Evolutionary conservation across 1,139 yeast species (phyloP), one percentile per base, ranked within the genome.

Genomic region (Dujonia santamariae): DNA sequence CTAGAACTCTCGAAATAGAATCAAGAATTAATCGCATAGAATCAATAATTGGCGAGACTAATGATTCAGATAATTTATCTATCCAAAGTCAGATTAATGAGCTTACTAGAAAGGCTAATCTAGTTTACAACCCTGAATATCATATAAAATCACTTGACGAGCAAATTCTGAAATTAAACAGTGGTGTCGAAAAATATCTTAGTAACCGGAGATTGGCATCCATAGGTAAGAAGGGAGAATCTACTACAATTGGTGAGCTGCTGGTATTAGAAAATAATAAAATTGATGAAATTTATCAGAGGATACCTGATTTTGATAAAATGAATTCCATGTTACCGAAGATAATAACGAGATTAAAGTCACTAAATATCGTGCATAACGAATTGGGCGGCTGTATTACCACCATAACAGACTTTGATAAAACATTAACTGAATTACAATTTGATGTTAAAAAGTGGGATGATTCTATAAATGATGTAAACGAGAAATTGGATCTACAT

Each of bases 351-450:
- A 52, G 85, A 26, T 53, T 79, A 21, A 63, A 68, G 38, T 53
- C 72, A 0, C 54, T 78, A 31, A 63, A 67, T 38, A 52, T 49
- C 0, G 56, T 76, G 2, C 83, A 78, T 46, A 45, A 63, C 4
- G 72, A 67, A 17, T 39, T 63, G 23, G 61, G 61, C 7, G 50
- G 44, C 16, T 46, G 58, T 7, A 54, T 62, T 4, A 44, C 47
- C 4, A 51, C 58, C n/a, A 53, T 60, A 5, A 45, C 45, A 7
- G 44, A 44, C 6, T 40, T 77, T 23, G 78, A 76, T 35, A 29
- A 45, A 19, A 47, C 53, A 9, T 39, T 79, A 12, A 45, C 46
- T 3, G 54, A 55, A 3, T 44, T 78, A 41, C 47, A 58, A 24
- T 37, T 37, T 1, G 80, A 75, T 30, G 45, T 76, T 28, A 43